Evolutionary conservation across 2,329 filamentous ascomycete genomes (phyloP).

Genomic region (Nigrospora osmanthi): DNA sequence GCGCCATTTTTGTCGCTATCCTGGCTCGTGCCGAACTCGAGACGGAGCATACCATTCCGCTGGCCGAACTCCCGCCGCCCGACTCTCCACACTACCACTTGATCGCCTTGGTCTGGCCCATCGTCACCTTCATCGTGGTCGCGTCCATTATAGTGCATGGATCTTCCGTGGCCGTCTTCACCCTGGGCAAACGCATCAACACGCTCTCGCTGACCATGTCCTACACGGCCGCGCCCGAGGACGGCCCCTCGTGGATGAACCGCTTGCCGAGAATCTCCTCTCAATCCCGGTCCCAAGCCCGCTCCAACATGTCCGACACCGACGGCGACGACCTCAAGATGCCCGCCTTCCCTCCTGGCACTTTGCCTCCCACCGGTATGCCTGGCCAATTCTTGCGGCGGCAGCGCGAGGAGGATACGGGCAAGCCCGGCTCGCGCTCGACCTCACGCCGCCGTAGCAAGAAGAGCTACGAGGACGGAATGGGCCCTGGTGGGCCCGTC

Average conservation of each 20-base stretch:
- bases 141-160: constrained; percentile 92
- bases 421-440: constrained; percentile 45
- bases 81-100: constrained; percentile 56
- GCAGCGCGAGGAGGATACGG: constrained; percentile 68
- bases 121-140: constrained; percentile 89
- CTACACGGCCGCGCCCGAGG: constrained; percentile 83
- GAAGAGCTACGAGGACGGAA: constrained; percentile 63
- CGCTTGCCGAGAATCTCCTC: constrained; percentile 67
- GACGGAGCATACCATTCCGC: constrained; percentile 64
- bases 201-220: constrained; percentile 92
- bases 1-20: constrained; percentile 92
- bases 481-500: constrained; percentile 78
- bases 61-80: constrained; percentile 50
- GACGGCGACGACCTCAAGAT: constrained; percentile 59
- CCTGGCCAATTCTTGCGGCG: constrained; percentile 74
- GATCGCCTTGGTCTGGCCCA: constrained; percentile 87
- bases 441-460: constrained; percentile 56
- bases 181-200: constrained; percentile 95
- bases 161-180: constrained; percentile 97
- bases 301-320: constrained; percentile 66
- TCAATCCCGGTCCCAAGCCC: constrained; percentile 71
- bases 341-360: constrained; percentile 58
- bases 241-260: constrained; percentile 92
- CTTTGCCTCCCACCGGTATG: constrained; percentile 62
- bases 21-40: constrained; percentile 89